Evolutionary conservation across 1,139 yeast genomes (phyloP).

Genomic region (Taphrina flavorubra): DNA sequence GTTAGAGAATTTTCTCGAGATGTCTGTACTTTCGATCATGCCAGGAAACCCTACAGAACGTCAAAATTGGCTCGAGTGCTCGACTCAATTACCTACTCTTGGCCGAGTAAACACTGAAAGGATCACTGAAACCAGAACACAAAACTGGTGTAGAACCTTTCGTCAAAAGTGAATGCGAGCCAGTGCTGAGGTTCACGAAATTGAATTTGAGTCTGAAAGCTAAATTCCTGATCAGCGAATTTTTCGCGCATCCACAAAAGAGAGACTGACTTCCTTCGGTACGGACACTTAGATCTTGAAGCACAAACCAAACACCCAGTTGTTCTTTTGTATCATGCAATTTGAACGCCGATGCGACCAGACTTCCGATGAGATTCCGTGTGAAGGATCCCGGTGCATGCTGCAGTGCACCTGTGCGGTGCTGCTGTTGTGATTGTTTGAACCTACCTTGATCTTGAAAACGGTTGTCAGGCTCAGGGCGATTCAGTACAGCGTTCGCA

Average conservation of each 20-base stretch:
- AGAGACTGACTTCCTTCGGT: conserved; percentile 52
- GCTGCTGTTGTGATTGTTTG: background rate
- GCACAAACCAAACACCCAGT: conserved; percentile 56
- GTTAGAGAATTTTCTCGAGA: conserved; percentile 55
- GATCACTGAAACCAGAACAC: conserved; percentile 52
- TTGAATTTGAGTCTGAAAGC: conserved; percentile 54
- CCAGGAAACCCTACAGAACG: conserved; percentile 54
- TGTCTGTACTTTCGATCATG: conserved; percentile 55
- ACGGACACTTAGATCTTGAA: conserved; percentile 56
- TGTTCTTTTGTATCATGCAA: conserved; percentile 53
- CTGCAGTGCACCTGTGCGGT: background rate
- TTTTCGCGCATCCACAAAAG: too few species aligned
- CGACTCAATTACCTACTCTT: conserved; percentile 46
- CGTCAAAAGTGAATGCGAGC: conserved; percentile 38
- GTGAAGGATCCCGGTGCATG: conserved; percentile 48
- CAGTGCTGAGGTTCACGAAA: conserved; percentile 51
- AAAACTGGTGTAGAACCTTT: conserved; percentile 50
- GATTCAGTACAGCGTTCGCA: background rate
- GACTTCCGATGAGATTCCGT: conserved; percentile 55
- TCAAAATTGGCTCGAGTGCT: background rate
- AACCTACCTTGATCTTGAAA: background rate
- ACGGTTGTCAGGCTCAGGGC: background rate
- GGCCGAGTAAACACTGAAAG: conserved; percentile 55
- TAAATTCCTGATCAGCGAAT: background rate
- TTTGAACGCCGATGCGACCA: conserved; percentile 55